Evolutionary conservation across 2,329 filamentous ascomycete species (phyloP), one percentile per base, ranked within the genome.

Genomic region (Neonectria sp.): DNA sequence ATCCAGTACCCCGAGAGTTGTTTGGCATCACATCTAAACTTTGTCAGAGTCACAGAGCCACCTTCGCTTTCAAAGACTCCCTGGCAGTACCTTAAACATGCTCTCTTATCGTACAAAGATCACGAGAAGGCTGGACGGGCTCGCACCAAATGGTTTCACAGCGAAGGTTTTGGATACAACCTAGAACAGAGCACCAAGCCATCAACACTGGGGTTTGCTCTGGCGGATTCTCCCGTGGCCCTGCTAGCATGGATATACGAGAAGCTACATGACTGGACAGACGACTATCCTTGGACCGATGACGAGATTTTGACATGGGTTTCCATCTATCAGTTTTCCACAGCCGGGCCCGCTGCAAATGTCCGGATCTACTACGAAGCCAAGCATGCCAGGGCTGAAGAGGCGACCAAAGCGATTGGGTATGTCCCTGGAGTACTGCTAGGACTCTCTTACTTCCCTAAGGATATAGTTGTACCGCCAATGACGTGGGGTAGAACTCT

Each of bases 221-320:
- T 95, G 3, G 85, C 88, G 0, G 92, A 95, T 76, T 91, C 87
- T 7, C 93, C 93, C 0, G 87, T 93, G 0, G 92, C 87, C 0
- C 81, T 94, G 3, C 83, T 95, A 1, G 89, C 92, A 0, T 96
- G 93, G 93, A 90, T 95, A 37, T 93, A 93, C 71, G 93, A 95
- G 80, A 95, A 95, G 77, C 81, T 95, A 43, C 89, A 91, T 71
- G 90, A 93, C 72, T 95, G 93, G 93, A 90, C 90, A 0, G 92
- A 95, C 73, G 74, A 73, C 1, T 94, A 94, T 75, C 82, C 87
- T 0, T 95, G 92, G 92, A 91, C 89, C 0, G 90, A 94, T 68
- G 92, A 95, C 61, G 92, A 95, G 80, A 86, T 95, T 9, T 80
- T 93, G 29, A 93, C 90, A 0, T 95, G 92, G 93, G 80, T 95